Conservation (phyloP, 257 asterid genomes). For the Solanum raphanifolium region DNA sequence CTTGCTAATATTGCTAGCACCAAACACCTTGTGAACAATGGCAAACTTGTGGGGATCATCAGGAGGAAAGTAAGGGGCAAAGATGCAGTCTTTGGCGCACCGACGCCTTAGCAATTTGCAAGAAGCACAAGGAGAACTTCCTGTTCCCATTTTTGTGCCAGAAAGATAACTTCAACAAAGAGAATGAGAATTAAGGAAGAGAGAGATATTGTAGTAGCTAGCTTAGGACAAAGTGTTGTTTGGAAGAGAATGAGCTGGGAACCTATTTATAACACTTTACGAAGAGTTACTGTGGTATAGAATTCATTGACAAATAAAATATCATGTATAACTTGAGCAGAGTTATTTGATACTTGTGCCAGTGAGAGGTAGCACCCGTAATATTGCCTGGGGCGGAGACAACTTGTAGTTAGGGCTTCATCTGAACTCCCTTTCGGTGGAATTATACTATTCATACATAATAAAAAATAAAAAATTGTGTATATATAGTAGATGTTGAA, state of each 20-base stretch:
- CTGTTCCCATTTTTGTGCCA: conserved; percentile 35
- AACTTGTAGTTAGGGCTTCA: too few relatives aligned
- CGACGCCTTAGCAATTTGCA: conserved; percentile 84
- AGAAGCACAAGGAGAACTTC: conserved; percentile 88
- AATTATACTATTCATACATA: too few relatives aligned
- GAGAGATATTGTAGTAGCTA: not conserved
- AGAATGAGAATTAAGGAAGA: not conserved
- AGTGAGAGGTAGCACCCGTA: not conserved
- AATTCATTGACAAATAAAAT: conserved; percentile 17
- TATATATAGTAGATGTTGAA: too few relatives aligned
- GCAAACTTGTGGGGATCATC: conserved; percentile 96
- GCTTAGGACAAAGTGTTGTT: conserved; percentile 1
- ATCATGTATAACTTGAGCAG: not conserved
- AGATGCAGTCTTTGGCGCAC: conserved; percentile 79
- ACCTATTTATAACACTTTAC: conserved; percentile 17
- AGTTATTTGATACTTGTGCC: not conserved
- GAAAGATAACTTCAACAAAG: not conserved
- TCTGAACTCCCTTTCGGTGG: too few relatives aligned
- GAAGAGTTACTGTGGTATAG: not conserved
- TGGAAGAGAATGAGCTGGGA: conserved; percentile 20
- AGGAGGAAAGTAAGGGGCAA: conserved; percentile 88
- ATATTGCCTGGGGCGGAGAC: too few relatives aligned
- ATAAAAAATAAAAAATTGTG: too few relatives aligned
- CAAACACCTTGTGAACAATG: conserved; percentile 92
- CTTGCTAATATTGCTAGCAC: conserved; percentile 92